Base-by-base conservation (phyloP, 2,329 filamentous ascomycete genomes). In the Colletotrichum truncatum region DNA sequence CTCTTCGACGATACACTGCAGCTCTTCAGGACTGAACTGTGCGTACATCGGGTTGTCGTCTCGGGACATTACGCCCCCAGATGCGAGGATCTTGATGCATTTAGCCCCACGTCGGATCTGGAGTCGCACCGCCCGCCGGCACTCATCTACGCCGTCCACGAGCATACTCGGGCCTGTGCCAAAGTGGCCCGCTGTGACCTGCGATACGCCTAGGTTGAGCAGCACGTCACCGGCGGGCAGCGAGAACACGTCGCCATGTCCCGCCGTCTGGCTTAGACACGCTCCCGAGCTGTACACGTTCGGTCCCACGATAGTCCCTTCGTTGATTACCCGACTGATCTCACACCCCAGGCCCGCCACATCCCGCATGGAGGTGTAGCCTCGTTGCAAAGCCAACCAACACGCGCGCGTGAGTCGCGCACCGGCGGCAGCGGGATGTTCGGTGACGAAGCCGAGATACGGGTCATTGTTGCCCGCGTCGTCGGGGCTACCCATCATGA, bases 331-430 rank as follows among this genome's bases (percentile, higher is more conserved):
- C 30, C 69, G 61, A 6, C 66, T 67, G 3, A 62, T 56, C 23
- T 67, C 53, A 3, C 68, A 68, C 16, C 55, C 67, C 1, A 63
- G 43, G 1, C 70, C 67, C 34, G 82, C 79, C 7, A 85, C 71
- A 64, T 86, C 84, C 18, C 84, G 75, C 4, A 86, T 76, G 12
- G 80, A 83, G 0, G 84, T 86, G 73, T 84, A 85, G 4, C 84
- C 84, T 4, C 78, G 76, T 66, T 81, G 74, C 2, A 85, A 74
- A 0, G 81, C 79, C 7, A 74, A 72, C 46, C 75, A 72, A 4
- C 80, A 74, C 67, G 81, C 80, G 8, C 75, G 73, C 3, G 79
- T 77, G 6, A 74, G 76, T 8, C 81, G 73, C 4, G 81, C 81
- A 4, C 81, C 82, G n/a, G 76, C 73, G 4, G 81, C 70, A 30